Evolutionary conservation across 129 eudicot species (phyloP).

Genomic region (Lactuca sativa): DNA sequence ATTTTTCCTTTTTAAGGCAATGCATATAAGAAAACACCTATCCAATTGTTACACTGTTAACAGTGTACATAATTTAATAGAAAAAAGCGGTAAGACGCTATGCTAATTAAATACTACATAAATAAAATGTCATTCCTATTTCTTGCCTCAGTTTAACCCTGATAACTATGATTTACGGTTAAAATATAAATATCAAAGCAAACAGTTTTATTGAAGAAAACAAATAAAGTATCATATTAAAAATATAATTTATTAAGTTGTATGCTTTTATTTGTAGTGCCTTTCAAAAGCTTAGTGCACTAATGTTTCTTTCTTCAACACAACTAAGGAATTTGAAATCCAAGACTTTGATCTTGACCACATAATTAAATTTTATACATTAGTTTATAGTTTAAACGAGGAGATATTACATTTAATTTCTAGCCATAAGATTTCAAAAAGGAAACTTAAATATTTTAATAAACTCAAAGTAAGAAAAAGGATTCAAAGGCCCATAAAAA

Average conservation of each 20-base stretch:
- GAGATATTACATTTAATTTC: slow-evolving; percentile 4
- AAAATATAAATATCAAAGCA: not conserved
- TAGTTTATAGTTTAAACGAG: slow-evolving; percentile 10
- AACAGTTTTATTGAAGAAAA: not conserved
- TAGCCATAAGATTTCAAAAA: slow-evolving; percentile 11
- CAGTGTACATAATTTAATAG: not conserved
- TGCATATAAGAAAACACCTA: too few relatives aligned
- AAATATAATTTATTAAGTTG: not conserved
- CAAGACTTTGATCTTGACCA: slow-evolving; percentile 19
- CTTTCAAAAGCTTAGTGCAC: slow-evolving; percentile 19
- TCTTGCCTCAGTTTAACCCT: not conserved
- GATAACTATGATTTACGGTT: not conserved
- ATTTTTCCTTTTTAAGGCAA: not conserved
- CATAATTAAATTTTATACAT: slow-evolving; percentile 24
- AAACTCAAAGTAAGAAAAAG: slow-evolving; percentile 17
- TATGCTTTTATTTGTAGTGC: slow-evolving; percentile 13
- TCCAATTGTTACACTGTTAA: not conserved
- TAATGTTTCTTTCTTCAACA: slow-evolving; percentile 22
- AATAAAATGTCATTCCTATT: too few relatives aligned
- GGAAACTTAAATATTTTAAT: slow-evolving; percentile 14
- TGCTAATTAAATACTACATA: too few relatives aligned
- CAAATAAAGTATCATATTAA: not conserved
- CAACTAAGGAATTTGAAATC: slow-evolving; percentile 5
- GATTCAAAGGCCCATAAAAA: slow-evolving; percentile 25
- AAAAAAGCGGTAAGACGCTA: not conserved